phyloP scores from a whole-genome alignment of 305 asterid species.

The Fraxinus velutina region DNA sequence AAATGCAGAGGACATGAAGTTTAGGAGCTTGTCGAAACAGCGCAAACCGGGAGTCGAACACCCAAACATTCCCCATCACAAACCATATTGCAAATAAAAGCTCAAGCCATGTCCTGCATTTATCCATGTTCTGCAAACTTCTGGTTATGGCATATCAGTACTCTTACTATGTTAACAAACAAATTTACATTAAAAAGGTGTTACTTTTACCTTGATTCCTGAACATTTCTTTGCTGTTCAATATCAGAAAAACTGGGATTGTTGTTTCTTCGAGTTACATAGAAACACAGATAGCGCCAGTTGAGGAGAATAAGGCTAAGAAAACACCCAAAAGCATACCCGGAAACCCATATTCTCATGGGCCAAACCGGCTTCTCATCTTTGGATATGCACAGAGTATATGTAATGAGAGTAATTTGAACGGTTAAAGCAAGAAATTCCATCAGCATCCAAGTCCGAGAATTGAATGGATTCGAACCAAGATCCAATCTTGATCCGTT shows the following conservation, averaged over 20 bases:
- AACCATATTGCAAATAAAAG: conserved; percentile 91
- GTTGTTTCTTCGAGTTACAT: conserved; percentile 27
- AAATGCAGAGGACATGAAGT: conserved; percentile 74
- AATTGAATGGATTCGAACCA: conserved; percentile 79
- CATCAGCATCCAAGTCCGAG: conserved; percentile 68
- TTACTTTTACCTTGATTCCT: conserved; percentile 60
- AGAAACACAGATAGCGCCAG: conserved; percentile 49
- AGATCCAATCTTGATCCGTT: conserved; percentile 75
- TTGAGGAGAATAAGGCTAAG: conserved; percentile 48
- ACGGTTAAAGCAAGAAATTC: conserved; percentile 50
- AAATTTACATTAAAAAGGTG: neutral
- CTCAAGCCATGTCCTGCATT: conserved; percentile 59
- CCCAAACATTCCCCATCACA: conserved; percentile 93
- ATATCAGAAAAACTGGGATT: conserved; percentile 37
- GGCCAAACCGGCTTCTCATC: conserved; percentile 90
- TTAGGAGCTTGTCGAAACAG: conserved; percentile 63
- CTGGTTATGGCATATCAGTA: conserved; percentile 34
- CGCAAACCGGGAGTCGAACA: conserved; percentile 72
- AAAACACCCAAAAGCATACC: conserved; percentile 69
- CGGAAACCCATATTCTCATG: conserved; percentile 78
- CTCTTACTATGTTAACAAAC: neutral
- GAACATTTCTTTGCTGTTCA: conserved; percentile 64
- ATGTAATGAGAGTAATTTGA: conserved; percentile 44
- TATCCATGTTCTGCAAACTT: conserved; percentile 45
- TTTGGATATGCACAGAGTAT: conserved; percentile 48